Conservation (phyloP, 1,139 yeast genomes). For the Candida dubliniensis region DNA sequence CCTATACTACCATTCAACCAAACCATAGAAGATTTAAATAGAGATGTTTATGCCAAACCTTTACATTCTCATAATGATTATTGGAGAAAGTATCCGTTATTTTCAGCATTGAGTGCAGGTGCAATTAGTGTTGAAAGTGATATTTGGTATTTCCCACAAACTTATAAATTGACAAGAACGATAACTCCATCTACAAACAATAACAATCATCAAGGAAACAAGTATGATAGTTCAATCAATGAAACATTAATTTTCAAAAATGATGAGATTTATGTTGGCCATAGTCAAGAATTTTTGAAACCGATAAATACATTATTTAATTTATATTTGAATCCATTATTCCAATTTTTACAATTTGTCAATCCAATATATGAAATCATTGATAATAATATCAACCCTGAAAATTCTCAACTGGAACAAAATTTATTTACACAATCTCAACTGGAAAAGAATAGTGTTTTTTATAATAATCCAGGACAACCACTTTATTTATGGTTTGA, state of each 20-base stretch:
- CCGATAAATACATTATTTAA: slow-evolving; percentile 44
- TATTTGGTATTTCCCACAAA: slow-evolving; percentile 53
- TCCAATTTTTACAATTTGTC: slow-evolving; percentile 46
- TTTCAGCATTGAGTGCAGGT: slow-evolving; percentile 62
- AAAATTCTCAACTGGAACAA: background rate
- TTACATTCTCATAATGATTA: slow-evolving; percentile 79
- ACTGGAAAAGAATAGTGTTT: slow-evolving; percentile 30
- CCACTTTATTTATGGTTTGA: slow-evolving; percentile 45
- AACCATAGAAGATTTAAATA: slow-evolving; percentile 39
- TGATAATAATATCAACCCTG: slow-evolving; percentile 7
- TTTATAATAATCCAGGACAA: slow-evolving; percentile 40
- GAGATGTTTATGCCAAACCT: slow-evolving; percentile 50
- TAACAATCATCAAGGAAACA: background rate
- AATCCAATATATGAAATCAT: slow-evolving; percentile 29
- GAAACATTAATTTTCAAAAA: slow-evolving; percentile 25
- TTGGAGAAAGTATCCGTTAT: slow-evolving; percentile 62
- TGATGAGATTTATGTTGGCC: slow-evolving; percentile 64
- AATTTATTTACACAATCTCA: slow-evolving; percentile 1
- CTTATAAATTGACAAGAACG: slow-evolving; percentile 26
- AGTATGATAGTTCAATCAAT: slow-evolving; percentile 12
- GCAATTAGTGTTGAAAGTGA: slow-evolving; percentile 70
- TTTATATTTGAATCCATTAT: slow-evolving; percentile 57
- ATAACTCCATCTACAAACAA: slow-evolving; percentile 20
- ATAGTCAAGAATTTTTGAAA: slow-evolving; percentile 50
- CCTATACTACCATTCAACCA: slow-evolving; percentile 15